Evolutionary conservation across 2,329 filamentous ascomycete genomes (phyloP), one percentile per base, ranked within the genome.

Genomic region (Colletotrichum siamense): DNA sequence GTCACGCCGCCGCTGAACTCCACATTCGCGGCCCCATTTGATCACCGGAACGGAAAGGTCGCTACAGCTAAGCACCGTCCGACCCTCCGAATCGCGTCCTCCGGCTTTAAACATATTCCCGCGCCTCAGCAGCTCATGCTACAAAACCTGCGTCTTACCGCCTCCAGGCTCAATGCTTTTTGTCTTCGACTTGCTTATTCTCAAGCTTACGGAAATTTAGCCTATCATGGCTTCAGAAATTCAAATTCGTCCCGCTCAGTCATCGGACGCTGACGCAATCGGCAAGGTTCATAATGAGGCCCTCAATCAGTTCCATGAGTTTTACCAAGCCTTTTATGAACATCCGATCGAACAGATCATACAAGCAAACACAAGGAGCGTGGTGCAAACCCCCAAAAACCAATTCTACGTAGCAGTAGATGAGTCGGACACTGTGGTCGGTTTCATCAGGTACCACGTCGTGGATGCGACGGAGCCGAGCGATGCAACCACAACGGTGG

Each of bases 241-340:
- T 22, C 34, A 5, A 9, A 52, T 65, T 28, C 77, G 77, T 4
- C 49, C 16, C 3, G 80, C 78, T 3, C 73, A 71, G 22, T 8
- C 52, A 1, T 74, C 71, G 5, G 79, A 80, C 49, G 73, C 68
- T 10, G 30, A 62, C 44, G 71, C 71, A 30, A 79, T 80, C 5
- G 69, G 68, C 6, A 55, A 62, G 18, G 69, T 74, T 13, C 79
- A 80, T 22, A 79, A 79, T 36, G 72, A 74, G 34, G 79, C 79
- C 10, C 70, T 81, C 9, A 67, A 66, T 1, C 49, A 16, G 12
- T 79, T 77, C 44, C 71, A 80, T 65, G 72, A 73, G 3, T 79
- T 81, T 15, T 80, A 80, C 68, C 75, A 52, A 3, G 72, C 77
- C 0, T 80, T 80, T 28, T 79, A 80, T 30, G 64, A 63, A 5